Evolutionary conservation across 768 basidiomycete genomes (phyloP), one percentile per base, ranked within the genome.

Genomic region (Termitomyces heimii): DNA sequence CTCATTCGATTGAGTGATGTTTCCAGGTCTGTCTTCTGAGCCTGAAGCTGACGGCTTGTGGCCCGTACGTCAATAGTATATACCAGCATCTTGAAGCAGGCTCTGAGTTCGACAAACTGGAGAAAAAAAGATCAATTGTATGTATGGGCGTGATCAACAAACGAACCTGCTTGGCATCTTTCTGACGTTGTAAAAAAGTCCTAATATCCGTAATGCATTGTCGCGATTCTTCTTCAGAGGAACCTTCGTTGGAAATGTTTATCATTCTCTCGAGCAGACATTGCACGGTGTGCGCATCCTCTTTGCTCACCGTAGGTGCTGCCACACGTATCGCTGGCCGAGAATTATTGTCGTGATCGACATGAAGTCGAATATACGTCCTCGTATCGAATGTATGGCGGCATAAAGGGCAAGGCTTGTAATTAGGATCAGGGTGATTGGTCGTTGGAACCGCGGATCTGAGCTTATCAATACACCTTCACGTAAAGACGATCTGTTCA

Each of bases 371-470:
- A 46, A 82, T 74, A 28, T 26, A 54, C 4, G 44, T 32, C 29
- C 45, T 79, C 66, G 10, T 79, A 73, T 16, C 70, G 63, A 69
- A 86, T 86, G 22, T 72, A 67, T 8, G 66, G 44, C 87, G 82
- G 71, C 88, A 90, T 48, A 90, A 70, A 46, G 88, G 87, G 63
- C 88, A 89, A 31, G 63, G 55, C 35, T 53, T 58, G 39, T 54
- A 57, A 34, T 54, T 50, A 31, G 47, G 20, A 37, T 62, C 61
- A 24, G 58, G 53, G 31, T 57, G 56, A 14, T n/a, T 45, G 20
- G 13, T 3, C 10, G 54, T 57, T 46, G 50, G 68, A 70, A 42
- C 72, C 70, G 53, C 75, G 74, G 51, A 26, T 51, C 71, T 72
- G 55, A 88, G 65, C 55, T 77, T 73, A 37, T 77, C 67, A 50